These are phyloP conservation scores for Pseudoscleropodium purum DNA, from an alignment of 225 moss, liverwort and hornwort genomes.

Conservation along the genomic window DNA sequence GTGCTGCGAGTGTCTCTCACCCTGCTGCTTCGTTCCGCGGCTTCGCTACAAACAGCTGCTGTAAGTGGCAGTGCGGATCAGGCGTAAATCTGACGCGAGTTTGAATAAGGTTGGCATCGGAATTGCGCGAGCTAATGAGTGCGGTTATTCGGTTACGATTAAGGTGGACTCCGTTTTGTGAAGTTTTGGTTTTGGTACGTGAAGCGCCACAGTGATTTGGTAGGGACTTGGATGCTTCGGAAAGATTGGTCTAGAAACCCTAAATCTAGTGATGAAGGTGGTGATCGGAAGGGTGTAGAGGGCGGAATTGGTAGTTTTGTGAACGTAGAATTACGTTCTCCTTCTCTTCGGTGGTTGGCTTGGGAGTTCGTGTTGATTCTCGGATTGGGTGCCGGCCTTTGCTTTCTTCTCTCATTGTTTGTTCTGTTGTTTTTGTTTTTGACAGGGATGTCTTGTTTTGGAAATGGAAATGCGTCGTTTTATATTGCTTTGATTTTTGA, in stretches of 20 bases:
- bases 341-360: not conserved
- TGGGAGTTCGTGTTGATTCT: not conserved
- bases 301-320: not conserved
- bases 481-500: not conserved
- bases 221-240: not conserved
- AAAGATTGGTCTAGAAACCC: not conserved
- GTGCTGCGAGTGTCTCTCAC: not conserved
- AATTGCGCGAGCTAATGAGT: not conserved
- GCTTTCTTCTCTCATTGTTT: not conserved
- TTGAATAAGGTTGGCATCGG: not conserved
- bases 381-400: not conserved
- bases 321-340: not conserved
- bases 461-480: not conserved
- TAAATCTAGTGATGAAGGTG: not conserved
- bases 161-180: not conserved
- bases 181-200: not conserved
- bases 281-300: not conserved
- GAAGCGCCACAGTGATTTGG: not conserved
- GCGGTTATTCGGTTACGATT: not conserved
- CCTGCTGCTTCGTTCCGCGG: too few species aligned
- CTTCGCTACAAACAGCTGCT: not conserved
- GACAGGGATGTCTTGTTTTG: not conserved
- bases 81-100: not conserved
- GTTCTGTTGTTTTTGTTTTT: not conserved
- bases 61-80: not conserved